Evolutionary conservation across 148 eudicot species (phyloP).

Genomic region (Chenopodium formosanum): DNA sequence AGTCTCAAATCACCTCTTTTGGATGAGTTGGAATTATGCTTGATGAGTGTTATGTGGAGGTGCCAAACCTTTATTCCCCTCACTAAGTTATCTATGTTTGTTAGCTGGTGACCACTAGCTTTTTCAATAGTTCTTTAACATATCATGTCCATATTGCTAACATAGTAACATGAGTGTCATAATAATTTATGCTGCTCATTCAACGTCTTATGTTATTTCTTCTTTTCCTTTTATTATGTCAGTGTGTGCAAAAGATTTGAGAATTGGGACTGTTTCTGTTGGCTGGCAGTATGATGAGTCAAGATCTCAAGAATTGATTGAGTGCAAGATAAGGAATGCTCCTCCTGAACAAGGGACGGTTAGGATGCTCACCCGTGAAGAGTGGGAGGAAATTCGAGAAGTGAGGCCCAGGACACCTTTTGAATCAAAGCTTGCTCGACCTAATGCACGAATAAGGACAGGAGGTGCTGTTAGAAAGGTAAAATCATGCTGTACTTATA

Average conservation of each 20-base stretch:
- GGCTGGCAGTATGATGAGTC: constrained; percentile 67
- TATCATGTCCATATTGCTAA: background rate
- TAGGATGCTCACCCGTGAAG: constrained; percentile 86
- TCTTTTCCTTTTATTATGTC: background rate
- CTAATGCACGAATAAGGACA: constrained; percentile 81
- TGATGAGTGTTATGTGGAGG: background rate
- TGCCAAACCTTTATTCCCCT: background rate
- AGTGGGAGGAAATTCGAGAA: constrained; percentile 84
- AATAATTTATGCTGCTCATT: background rate
- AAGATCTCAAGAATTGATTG: constrained; percentile 76
- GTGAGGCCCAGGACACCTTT: constrained; percentile 92
- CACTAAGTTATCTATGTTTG: background rate
- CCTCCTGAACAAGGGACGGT: constrained; percentile 88
- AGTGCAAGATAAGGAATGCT: constrained; percentile 69
- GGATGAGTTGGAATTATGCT: background rate
- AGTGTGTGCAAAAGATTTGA: background rate
- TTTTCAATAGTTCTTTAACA: background rate
- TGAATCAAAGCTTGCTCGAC: constrained; percentile 89
- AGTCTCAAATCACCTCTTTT: background rate
- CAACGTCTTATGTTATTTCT: background rate
- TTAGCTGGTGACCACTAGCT: background rate
- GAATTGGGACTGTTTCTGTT: background rate
- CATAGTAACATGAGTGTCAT: background rate
- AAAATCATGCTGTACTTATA: constrained; percentile 16
- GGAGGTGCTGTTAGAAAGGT: constrained; percentile 69